phyloP scores from a whole-genome alignment of 805 yeast species.

The Cyberlindnera mississippiensis region DNA sequence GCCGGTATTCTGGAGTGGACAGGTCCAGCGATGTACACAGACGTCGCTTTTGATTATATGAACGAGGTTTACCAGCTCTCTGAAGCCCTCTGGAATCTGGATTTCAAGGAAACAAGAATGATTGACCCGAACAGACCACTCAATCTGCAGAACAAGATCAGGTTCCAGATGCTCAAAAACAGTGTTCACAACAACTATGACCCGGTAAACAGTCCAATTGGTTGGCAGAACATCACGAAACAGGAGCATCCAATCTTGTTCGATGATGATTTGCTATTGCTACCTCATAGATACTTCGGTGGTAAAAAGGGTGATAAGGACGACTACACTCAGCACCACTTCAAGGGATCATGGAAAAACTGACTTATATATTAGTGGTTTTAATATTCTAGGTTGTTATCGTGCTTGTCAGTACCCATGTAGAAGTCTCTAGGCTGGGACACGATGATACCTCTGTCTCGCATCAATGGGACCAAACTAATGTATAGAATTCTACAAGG shows the following conservation, averaged over 20 bases:
- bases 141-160: constrained; percentile 9
- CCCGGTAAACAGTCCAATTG: constrained; percentile 11
- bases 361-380: background rate
- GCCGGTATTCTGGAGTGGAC: constrained; percentile 57
- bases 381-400: too few relatives aligned
- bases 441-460: too few relatives aligned
- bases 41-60: constrained; percentile 37
- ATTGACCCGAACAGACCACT: constrained; percentile 16
- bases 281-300: constrained; percentile 63
- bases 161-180: constrained; percentile 7
- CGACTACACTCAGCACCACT: constrained; percentile 56
- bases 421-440: too few relatives aligned
- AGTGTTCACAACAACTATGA: constrained; percentile 12
- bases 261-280: constrained; percentile 61
- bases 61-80: constrained; percentile 11
- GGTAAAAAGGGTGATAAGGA: constrained; percentile 41
- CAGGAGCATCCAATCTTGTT: constrained; percentile 15
- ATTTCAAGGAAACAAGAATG: constrained; percentile 11
- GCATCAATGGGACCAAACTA: too few relatives aligned
- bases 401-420: too few relatives aligned
- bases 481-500: too few relatives aligned
- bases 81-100: constrained; percentile 4
- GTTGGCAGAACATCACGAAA: constrained; percentile 19
- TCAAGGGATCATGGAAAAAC: constrained; percentile 59
- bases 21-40: constrained; percentile 49